phyloP scores from a whole-genome alignment of 805 yeast species.

The Saccharomycopsis oosterbeekiorum region DNA sequence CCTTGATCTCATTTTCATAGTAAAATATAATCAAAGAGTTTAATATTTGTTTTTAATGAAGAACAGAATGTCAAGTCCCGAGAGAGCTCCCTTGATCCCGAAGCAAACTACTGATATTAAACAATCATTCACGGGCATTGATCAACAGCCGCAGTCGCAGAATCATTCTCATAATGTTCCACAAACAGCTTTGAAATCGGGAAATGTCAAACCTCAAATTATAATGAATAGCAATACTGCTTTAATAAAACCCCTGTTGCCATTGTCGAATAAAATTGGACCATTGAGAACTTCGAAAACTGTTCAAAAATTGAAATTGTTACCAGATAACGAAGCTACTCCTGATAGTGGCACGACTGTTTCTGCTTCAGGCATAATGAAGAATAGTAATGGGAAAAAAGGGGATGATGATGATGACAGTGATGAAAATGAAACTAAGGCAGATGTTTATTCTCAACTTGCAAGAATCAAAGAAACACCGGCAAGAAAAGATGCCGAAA shows the following conservation, averaged over 20 bases:
- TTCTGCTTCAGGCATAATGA: neutral
- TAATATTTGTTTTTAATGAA: too few relatives aligned
- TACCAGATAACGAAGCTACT: constrained; percentile 38
- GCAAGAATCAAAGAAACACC: constrained; percentile 75
- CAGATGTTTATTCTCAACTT: constrained; percentile 75
- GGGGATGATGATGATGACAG: constrained; percentile 22
- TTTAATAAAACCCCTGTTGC: neutral
- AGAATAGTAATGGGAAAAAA: constrained; percentile 22
- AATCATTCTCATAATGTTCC: neutral
- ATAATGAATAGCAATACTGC: neutral
- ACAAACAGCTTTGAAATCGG: neutral
- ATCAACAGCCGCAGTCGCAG: neutral
- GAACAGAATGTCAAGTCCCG: neutral
- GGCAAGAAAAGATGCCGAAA: constrained; percentile 89
- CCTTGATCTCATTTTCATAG: too few relatives aligned
- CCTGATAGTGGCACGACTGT: neutral
- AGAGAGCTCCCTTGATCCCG: neutral
- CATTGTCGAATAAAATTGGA: constrained; percentile 36
- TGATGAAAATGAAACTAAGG: constrained; percentile 27
- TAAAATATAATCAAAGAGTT: too few relatives aligned
- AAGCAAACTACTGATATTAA: neutral
- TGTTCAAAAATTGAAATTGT: constrained; percentile 58
- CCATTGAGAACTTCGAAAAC: constrained; percentile 70
- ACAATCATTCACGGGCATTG: neutral
- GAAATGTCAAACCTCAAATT: neutral